Percentiles rank a stretch among this genome's conserved stretches.
These are phyloP conservation scores for Pachysandra terminalis DNA, from an alignment of 164 flowering plant genomes.

Conservation along the genomic window DNA sequence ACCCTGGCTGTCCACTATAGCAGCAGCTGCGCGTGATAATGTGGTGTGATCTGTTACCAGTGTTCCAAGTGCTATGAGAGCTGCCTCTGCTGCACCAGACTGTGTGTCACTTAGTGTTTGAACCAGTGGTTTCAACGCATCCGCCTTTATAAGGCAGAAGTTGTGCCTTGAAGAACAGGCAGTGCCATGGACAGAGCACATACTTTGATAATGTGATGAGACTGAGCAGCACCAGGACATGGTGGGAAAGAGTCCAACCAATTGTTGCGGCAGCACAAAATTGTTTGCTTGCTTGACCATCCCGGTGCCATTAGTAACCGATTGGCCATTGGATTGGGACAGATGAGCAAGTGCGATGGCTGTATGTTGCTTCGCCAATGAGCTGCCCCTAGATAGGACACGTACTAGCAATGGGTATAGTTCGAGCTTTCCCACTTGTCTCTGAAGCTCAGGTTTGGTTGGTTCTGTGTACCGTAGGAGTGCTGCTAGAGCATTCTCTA, in stretches of 20 bases:
- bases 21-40: conserved; percentile 6
- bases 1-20: conserved; percentile 19
- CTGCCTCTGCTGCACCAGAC: conserved; percentile 25
- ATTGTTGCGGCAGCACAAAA: neutral
- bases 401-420: conserved; percentile 22
- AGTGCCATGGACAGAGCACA: conserved; percentile 23
- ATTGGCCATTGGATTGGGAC: conserved; percentile 13
- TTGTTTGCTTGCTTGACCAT: neutral
- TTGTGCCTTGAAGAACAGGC: conserved; percentile 18
- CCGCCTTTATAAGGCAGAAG: conserved; percentile 27
- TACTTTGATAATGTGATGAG: neutral
- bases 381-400: conserved; percentile 24
- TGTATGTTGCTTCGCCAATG: conserved; percentile 24
- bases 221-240: conserved; percentile 22
- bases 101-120: conserved; percentile 14
- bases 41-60: conserved; percentile 13
- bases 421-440: conserved; percentile 17
- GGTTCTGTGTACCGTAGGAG: conserved; percentile 21
- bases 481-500: conserved; percentile 27
- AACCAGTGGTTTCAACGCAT: conserved; percentile 26
- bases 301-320: neutral
- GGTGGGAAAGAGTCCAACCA: conserved; percentile 8
- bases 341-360: conserved; percentile 22
- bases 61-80: conserved; percentile 23
- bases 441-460: conserved; percentile 21